Evolutionary conservation across 2,329 filamentous ascomycete species (phyloP), one percentile per base, ranked within the genome.

Genomic region (Zymoseptoria brevis): DNA sequence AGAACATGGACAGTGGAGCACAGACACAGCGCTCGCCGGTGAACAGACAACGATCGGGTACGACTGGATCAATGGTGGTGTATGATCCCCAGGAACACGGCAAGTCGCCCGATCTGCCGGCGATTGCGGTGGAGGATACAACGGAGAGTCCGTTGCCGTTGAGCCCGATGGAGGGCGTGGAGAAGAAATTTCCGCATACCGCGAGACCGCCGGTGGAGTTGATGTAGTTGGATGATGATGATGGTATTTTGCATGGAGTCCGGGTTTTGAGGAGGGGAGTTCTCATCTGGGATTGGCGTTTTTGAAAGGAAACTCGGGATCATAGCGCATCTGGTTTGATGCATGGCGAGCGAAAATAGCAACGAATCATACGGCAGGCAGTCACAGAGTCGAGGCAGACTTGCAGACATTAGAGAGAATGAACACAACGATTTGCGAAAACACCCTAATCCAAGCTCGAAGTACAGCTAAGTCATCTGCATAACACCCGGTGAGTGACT

Each of bases 1-100:
- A 67, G 48, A 62, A 70, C 21, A 63, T 64, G 35, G 63, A 67
- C 9, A 53, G 49, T 41, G 4, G 53, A 53, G 50, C 50, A 45
- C 30, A 62, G 48, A 50, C 22, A 19, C 22, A 55, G n/a, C 61
- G 55, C 54, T 55, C 54, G 11, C 58, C 62, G n/a, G 50, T 55
- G 53, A 60, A 60, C 53, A 70, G 74, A 59, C 74, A 52, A 62
- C 66, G 78, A 54, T 76, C 76, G 3, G 76, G 83, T 50, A 85
- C 82, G 49, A 84, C 81, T 67, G 80, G 81, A 21, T 62, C 60
- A 30, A 85, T 83, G 0, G 75, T 86, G 50, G 83, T 87, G 54
- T 87, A 84, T 68, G 76, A 86, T 62, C 84, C 84, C 0, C 79
- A 83, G 57, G 80, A 85, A 50, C 83, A 87, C 64, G 84, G 84